Evolutionary conservation across 257 asterid genomes (phyloP).

Genomic region (Nicotiana paniculata): DNA sequence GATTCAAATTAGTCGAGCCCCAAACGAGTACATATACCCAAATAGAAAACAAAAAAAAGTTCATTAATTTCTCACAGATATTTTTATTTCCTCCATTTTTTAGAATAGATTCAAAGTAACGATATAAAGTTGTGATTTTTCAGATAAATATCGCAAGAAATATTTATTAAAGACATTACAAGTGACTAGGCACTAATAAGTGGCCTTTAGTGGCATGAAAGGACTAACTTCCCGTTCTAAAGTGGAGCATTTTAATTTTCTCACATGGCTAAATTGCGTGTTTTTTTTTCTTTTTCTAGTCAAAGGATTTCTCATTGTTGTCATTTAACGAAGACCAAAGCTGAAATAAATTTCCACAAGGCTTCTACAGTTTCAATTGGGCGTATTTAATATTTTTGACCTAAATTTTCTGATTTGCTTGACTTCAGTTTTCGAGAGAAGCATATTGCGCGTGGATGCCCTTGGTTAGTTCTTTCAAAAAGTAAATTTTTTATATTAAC

Average conservation of each 20-base stretch:
- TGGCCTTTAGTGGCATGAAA: background rate
- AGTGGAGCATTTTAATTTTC: background rate
- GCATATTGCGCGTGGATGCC: background rate
- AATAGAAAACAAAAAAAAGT: no score
- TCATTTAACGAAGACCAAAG: no score
- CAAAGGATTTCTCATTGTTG: background rate
- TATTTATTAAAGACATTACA: background rate
- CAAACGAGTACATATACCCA: no score
- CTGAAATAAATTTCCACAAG: no score
- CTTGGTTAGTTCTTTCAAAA: background rate
- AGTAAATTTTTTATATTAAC: background rate
- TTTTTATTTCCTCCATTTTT: no score
- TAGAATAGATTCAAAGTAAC: no score
- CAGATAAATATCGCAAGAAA: background rate
- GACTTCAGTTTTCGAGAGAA: background rate
- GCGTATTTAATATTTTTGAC: background rate
- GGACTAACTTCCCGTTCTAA: background rate
- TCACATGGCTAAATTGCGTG: background rate
- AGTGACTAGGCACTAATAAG: background rate
- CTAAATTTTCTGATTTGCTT: background rate
- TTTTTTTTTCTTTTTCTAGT: background rate
- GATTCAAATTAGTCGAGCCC: no score
- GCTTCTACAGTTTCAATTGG: background rate
- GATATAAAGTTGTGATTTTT: background rate
- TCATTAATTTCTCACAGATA: no score